Percentiles rank a stretch among this genome's conserved stretches.
These are phyloP conservation scores for Paramecium tetraurelia DNA, from an alignment of 73 alveolate genomes.

Conservation along the genomic window DNA sequence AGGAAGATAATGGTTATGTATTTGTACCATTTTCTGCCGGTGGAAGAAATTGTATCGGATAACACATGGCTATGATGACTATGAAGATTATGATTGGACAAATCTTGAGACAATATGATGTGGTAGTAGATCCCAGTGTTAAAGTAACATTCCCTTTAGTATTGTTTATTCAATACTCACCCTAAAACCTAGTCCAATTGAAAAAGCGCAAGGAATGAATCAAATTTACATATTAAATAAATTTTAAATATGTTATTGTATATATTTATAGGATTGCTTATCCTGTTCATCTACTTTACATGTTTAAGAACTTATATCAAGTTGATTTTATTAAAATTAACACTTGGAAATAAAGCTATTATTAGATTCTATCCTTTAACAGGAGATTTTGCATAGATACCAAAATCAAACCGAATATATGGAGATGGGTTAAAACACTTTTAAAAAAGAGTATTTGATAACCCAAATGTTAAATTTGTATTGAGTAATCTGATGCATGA, in stretches of 20 bases:
- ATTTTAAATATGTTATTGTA: neutral
- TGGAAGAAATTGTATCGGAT: slow-evolving; percentile 62
- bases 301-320: neutral
- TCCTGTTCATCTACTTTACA: neutral
- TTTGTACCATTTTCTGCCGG: slow-evolving; percentile 61
- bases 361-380: neutral
- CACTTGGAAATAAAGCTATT: neutral
- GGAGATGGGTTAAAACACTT: neutral
- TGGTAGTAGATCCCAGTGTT: neutral
- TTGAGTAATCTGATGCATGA: neutral
- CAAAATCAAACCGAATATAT: neutral
- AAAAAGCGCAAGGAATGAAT: neutral
- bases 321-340: neutral
- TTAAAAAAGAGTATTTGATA: neutral
- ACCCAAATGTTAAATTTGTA: neutral
- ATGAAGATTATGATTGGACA: slow-evolving; percentile 10
- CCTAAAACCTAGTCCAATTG: neutral
- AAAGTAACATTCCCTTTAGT: neutral
- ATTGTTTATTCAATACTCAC: neutral
- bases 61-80: slow-evolving; percentile 47
- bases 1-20: slow-evolving; percentile 19
- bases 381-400: neutral
- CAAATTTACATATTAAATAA: neutral
- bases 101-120: neutral
- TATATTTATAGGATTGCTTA: neutral